These are phyloP conservation scores for Pythium angustatum DNA, from an alignment of 352 stramenopile genomes.

Conservation along the genomic window DNA sequence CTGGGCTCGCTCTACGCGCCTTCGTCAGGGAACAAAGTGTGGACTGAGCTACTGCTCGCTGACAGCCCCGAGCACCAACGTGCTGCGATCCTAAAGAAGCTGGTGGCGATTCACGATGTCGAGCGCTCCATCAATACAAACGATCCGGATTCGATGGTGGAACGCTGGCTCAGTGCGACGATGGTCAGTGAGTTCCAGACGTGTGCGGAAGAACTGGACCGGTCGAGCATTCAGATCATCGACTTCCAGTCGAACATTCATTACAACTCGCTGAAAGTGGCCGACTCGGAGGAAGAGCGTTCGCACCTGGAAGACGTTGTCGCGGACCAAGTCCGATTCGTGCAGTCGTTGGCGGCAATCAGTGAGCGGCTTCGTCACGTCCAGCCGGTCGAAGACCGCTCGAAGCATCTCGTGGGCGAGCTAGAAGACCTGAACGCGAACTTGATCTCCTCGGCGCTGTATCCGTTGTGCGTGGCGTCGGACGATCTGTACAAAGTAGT, in stretches of 20 bases:
- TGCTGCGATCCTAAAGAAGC: slow-evolving; percentile 42
- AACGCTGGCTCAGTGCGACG: slow-evolving; percentile 59
- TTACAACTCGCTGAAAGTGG: slow-evolving; percentile 59
- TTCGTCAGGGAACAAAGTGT: slow-evolving; percentile 36
- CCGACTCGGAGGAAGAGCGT: slow-evolving; percentile 19
- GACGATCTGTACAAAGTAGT: slow-evolving; percentile 76
- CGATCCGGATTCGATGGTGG: slow-evolving; percentile 52
- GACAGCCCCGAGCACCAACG: slow-evolving; percentile 65
- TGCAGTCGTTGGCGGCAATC: slow-evolving; percentile 69
- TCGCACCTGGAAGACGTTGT: slow-evolving; percentile 58
- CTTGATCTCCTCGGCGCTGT: slow-evolving; percentile 62
- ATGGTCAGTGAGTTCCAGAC: slow-evolving; percentile 54
- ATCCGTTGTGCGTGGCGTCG: slow-evolving; percentile 69
- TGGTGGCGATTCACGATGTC: slow-evolving; percentile 37
- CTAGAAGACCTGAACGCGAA: slow-evolving; percentile 55
- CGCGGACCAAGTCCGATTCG: slow-evolving; percentile 73
- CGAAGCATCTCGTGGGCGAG: slow-evolving; percentile 47
- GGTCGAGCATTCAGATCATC: slow-evolving; percentile 53
- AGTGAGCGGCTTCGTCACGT: slow-evolving; percentile 70
- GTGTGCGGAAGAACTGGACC: slow-evolving; percentile 44
- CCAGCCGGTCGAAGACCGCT: slow-evolving; percentile 54
- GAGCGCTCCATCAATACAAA: slow-evolving; percentile 47
- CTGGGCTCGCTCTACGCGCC: slow-evolving; percentile 66
- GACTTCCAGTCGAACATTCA: slow-evolving; percentile 74
- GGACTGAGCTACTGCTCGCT: slow-evolving; percentile 59